A percentile compares a stretch with the other conserved stretches of the same genome.
These are phyloP conservation scores for Barnettozyma botsteinii DNA, from an alignment of 805 yeast genomes.

Conservation along the genomic window DNA sequence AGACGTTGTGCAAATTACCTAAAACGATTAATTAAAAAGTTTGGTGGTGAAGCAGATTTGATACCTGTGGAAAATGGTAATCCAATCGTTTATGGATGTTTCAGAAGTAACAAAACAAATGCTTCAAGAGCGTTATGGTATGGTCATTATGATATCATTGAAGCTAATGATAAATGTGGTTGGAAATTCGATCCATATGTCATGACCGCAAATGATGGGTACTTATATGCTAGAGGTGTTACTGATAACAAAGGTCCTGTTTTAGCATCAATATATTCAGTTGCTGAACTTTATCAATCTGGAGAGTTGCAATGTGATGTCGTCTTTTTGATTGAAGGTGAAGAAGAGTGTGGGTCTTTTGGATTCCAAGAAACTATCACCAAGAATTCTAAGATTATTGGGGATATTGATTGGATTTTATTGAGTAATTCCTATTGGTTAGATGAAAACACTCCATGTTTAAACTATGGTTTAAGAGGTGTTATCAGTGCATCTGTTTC, in stretches of 20 bases:
- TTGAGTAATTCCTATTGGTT: constrained; percentile 93
- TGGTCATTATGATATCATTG: constrained; percentile 95
- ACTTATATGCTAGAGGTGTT: constrained; percentile 85
- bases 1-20: constrained; percentile 81
- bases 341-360: constrained; percentile 88
- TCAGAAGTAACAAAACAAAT: constrained; percentile 38
- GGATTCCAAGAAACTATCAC: constrained; percentile 73
- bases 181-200: constrained; percentile 82
- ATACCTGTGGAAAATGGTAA: constrained; percentile 74
- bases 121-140: constrained; percentile 67
- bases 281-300: constrained; percentile 57
- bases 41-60: constrained; percentile 69
- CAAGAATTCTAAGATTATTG: constrained; percentile 47
- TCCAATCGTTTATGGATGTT: constrained; percentile 78
- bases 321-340: constrained; percentile 85
- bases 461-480: constrained; percentile 93
- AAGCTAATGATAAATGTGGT: constrained; percentile 52
- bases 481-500: constrained; percentile 75
- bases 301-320: constrained; percentile 61
- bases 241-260: constrained; percentile 95
- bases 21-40: constrained; percentile 49
- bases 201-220: constrained; percentile 75
- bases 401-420: constrained; percentile 80
- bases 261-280: constrained; percentile 81
- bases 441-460: constrained; percentile 81